Evolutionary conservation across 2,329 filamentous ascomycete species (phyloP).

Genomic region (Exophiala lecanii-corni): DNA sequence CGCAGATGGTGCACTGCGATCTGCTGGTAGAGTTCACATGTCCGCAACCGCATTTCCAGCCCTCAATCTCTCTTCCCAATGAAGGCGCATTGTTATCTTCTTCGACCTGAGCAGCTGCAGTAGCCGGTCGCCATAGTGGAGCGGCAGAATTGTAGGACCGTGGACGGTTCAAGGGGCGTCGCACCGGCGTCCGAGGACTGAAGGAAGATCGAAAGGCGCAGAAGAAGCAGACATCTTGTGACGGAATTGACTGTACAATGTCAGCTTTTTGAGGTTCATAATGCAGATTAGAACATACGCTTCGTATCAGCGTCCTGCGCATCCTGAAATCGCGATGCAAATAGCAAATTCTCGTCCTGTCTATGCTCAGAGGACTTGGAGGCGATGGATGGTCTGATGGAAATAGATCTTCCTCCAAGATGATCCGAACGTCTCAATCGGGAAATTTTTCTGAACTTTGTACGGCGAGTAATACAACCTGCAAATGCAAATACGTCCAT

Average conservation of each 20-base stretch:
- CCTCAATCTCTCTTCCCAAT: constrained; percentile 10
- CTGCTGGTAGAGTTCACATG: constrained; percentile 18
- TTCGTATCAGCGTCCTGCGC: constrained; percentile 17
- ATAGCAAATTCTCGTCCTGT: neutral
- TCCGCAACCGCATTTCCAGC: constrained; percentile 20
- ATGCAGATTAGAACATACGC: constrained; percentile 5
- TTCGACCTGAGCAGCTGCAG: constrained; percentile 24
- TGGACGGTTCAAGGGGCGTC: constrained; percentile 23
- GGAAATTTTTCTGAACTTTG: too few species aligned
- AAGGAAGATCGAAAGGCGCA: constrained; percentile 30
- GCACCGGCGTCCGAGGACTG: constrained; percentile 22
- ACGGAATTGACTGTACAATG: constrained; percentile 34
- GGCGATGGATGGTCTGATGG: neutral
- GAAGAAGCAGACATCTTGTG: constrained; percentile 37
- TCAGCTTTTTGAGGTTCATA: constrained; percentile 2
- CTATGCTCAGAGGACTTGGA: neutral
- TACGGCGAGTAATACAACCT: too few species aligned
- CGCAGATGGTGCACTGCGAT: constrained; percentile 30
- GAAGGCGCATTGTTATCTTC: constrained; percentile 23
- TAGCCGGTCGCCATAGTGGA: constrained; percentile 28
- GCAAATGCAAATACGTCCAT: too few species aligned
- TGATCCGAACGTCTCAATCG: too few species aligned
- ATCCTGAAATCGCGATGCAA: constrained; percentile 8
- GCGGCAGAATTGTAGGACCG: constrained; percentile 35
- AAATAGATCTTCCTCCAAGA: too few species aligned